Evolutionary conservation across 2,329 filamentous ascomycete genomes (phyloP).

Genomic region (Penicillium olsonii): DNA sequence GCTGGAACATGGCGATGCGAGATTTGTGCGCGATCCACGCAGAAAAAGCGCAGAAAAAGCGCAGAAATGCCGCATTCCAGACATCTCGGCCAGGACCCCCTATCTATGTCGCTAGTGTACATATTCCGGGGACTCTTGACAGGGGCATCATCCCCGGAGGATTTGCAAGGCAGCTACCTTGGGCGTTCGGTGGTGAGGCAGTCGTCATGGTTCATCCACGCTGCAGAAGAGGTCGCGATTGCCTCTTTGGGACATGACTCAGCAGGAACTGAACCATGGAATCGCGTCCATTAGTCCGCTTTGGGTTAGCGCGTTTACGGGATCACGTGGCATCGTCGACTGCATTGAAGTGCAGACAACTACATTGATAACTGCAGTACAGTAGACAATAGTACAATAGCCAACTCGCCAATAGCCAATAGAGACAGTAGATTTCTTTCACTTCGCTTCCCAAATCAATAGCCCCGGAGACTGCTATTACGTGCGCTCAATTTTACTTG

Average conservation of each 20-base stretch:
- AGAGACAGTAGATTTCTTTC: no score
- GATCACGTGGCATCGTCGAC: no score
- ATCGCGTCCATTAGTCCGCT: background rate
- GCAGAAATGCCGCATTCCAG: slow-evolving; percentile 40
- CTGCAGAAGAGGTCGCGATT: background rate
- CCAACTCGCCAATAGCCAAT: no score
- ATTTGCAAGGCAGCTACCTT: slow-evolving; percentile 5
- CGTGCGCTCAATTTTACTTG: no score
- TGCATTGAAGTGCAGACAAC: no score
- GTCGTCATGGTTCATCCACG: slow-evolving; percentile 7
- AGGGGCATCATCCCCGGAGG: no score
- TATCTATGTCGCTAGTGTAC: slow-evolving; percentile 8
- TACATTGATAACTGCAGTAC: no score
- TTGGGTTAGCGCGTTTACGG: background rate
- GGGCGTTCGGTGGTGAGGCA: background rate
- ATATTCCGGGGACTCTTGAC: no score
- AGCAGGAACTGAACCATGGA: background rate
- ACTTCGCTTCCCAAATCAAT: no score
- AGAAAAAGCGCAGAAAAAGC: slow-evolving; percentile 38
- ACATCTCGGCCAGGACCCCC: slow-evolving; percentile 13
- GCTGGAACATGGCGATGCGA: slow-evolving; percentile 25
- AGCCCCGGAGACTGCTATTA: no score
- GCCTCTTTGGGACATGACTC: background rate
- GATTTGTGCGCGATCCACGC: slow-evolving; percentile 33
- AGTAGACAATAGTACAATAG: no score